These are phyloP conservation scores for Rhodotorula sp. DNA, from an alignment of 1,284 basidiomycete genomes.

Conservation along the genomic window DNA sequence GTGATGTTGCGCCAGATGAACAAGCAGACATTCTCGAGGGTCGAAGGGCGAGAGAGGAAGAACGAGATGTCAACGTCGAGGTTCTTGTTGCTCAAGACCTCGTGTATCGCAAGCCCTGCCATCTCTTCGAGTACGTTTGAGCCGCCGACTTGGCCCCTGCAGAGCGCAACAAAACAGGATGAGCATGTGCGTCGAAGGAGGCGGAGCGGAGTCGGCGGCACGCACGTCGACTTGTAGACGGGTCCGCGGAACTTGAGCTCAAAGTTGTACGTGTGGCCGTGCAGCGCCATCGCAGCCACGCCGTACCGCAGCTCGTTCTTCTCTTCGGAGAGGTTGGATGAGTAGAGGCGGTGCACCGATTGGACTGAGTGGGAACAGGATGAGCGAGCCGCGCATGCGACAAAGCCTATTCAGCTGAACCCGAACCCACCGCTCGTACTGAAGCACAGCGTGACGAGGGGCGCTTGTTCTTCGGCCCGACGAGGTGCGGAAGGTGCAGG, in stretches of 20 bases:
- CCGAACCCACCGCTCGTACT: background rate
- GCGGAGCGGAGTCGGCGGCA: background rate
- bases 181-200: background rate
- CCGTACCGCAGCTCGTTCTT: conserved; percentile 21
- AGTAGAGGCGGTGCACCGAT: conserved; percentile 28
- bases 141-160: conserved; percentile 19
- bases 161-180: too few relatives aligned
- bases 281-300: conserved; percentile 4
- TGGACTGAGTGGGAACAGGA: conserved; percentile 1
- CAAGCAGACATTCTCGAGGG: conserved; percentile 38
- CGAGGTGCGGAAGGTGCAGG: background rate
- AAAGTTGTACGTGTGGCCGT: conserved; percentile 34
- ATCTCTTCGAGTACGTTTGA: conserved; percentile 27
- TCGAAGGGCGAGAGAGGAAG: conserved; percentile 34
- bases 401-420: background rate
- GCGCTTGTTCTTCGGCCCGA: background rate
- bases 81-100: conserved; percentile 23
- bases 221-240: conserved; percentile 26
- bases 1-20: conserved; percentile 34
- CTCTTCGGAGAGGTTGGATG: conserved; percentile 1
- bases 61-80: conserved; percentile 35
- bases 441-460: conserved; percentile 1
- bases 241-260: conserved; percentile 25
- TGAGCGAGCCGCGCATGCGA: too few relatives aligned
- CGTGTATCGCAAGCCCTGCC: conserved; percentile 17